Conservation (phyloP, 2,329 filamentous ascomycete genomes). For the Trichocomaceae sp. region DNA sequence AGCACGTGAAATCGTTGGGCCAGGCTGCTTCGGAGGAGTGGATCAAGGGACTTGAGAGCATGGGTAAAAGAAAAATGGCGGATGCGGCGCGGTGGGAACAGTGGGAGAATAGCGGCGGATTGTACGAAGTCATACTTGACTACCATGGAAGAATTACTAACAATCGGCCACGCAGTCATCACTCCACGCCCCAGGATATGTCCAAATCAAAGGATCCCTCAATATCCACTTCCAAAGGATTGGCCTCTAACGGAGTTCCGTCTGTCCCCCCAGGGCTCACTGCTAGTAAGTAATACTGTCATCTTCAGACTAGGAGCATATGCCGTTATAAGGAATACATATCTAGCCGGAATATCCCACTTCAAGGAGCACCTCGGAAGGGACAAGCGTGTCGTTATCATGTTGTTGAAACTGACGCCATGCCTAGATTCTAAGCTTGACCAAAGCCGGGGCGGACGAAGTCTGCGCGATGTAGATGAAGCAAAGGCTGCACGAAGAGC, state of each 20-base stretch:
- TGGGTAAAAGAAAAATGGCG: slow-evolving; percentile 54
- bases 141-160: neutral
- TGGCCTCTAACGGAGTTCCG: neutral
- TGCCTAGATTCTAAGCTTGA: slow-evolving; percentile 4
- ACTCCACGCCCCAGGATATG: neutral
- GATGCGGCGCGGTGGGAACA: slow-evolving; percentile 68
- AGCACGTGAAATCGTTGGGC: slow-evolving; percentile 60
- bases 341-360: neutral
- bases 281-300: neutral
- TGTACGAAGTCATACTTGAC: slow-evolving; percentile 15
- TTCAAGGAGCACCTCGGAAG: neutral
- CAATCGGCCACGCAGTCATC: neutral
- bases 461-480: slow-evolving; percentile 56
- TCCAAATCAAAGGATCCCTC: neutral
- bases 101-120: slow-evolving; percentile 51
- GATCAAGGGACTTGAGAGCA: slow-evolving; percentile 64
- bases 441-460: slow-evolving; percentile 41
- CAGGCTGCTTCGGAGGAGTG: slow-evolving; percentile 65
- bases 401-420: neutral
- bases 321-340: neutral
- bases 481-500: slow-evolving; percentile 57
- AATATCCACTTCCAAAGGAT: neutral
- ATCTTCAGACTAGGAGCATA: neutral
- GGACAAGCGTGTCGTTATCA: neutral
- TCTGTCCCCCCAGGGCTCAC: neutral